Conservation (phyloP, 1,284 basidiomycete species). For the Malassezia cuniculi region DNA sequence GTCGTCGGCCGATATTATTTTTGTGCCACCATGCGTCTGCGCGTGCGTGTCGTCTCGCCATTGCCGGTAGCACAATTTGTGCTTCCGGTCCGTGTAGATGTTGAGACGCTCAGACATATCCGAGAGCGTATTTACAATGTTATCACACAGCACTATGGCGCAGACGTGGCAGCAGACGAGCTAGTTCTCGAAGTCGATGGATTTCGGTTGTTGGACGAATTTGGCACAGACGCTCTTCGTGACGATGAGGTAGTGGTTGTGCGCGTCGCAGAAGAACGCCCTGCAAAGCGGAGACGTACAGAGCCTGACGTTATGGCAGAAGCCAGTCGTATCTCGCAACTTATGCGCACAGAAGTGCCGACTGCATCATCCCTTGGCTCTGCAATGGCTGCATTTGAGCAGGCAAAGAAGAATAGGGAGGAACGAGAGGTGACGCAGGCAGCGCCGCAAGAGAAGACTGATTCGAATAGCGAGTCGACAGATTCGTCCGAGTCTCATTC, state of each 20-base stretch:
- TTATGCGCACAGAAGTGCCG: conserved; percentile 6
- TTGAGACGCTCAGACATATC: conserved; percentile 8
- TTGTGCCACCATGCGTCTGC: conserved; percentile 6
- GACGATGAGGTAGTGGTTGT: conserved; percentile 20
- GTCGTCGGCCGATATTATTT: conserved; percentile 11
- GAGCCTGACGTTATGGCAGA: conserved; percentile 4
- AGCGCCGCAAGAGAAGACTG: conserved; percentile 6
- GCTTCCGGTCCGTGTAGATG: conserved; percentile 13
- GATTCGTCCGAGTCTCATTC: conserved; percentile 5
- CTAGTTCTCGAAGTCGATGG: not conserved
- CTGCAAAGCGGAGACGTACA: not conserved
- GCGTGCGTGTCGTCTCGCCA: conserved; percentile 15
- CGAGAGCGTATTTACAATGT: conserved; percentile 11
- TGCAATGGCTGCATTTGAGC: conserved; percentile 4
- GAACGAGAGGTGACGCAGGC: not conserved
- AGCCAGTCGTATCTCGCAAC: conserved; percentile 7
- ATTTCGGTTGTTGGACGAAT: conserved; percentile 1
- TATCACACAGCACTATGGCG: conserved; percentile 2
- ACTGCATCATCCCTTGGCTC: too few species aligned
- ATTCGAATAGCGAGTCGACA: conserved; percentile 11
- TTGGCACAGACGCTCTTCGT: conserved; percentile 15
- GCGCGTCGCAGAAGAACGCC: not conserved
- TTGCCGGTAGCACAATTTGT: conserved; percentile 20
- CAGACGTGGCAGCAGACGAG: not conserved
- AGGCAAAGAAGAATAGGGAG: not conserved